Evolutionary conservation across 116 monocot species (phyloP).

Genomic region (Zostera marina): DNA sequence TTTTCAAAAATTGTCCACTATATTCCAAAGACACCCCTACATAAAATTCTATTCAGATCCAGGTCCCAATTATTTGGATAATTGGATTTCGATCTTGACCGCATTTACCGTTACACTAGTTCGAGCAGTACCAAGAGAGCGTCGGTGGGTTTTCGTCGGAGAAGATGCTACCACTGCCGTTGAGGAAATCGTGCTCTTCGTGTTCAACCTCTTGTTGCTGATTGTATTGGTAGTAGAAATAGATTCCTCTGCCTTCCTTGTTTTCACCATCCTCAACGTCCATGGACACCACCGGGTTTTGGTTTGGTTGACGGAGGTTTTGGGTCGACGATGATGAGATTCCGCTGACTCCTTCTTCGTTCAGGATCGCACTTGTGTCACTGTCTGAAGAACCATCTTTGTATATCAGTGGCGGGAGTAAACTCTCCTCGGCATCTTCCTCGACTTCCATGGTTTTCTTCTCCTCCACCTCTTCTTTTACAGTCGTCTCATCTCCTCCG

Average conservation of each 20-base stretch:
- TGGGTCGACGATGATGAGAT: not conserved
- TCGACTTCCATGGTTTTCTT: constrained; percentile 4
- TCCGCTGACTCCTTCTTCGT: constrained; percentile 8
- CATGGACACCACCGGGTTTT: not conserved
- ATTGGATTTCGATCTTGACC: no score
- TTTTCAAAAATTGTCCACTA: no score
- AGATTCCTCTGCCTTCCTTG: no score
- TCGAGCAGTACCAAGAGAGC: not conserved
- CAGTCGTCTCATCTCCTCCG: not conserved
- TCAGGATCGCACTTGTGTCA: constrained; percentile 42
- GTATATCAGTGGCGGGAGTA: constrained; percentile 10
- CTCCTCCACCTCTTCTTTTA: constrained; percentile 7
- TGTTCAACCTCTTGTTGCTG: not conserved
- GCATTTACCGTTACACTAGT: no score
- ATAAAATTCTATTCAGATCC: no score
- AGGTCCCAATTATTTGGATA: no score
- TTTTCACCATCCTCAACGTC: not conserved
- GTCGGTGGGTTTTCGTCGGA: not conserved
- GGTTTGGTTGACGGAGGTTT: not conserved
- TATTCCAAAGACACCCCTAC: no score
- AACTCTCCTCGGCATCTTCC: constrained; percentile 6
- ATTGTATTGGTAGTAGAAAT: not conserved
- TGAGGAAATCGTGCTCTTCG: not conserved
- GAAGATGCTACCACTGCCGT: constrained; percentile 1
- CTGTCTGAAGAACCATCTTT: constrained; percentile 44